Evolutionary conservation across 805 yeast species (phyloP).

Genomic region (Yarrowia osloensis): DNA sequence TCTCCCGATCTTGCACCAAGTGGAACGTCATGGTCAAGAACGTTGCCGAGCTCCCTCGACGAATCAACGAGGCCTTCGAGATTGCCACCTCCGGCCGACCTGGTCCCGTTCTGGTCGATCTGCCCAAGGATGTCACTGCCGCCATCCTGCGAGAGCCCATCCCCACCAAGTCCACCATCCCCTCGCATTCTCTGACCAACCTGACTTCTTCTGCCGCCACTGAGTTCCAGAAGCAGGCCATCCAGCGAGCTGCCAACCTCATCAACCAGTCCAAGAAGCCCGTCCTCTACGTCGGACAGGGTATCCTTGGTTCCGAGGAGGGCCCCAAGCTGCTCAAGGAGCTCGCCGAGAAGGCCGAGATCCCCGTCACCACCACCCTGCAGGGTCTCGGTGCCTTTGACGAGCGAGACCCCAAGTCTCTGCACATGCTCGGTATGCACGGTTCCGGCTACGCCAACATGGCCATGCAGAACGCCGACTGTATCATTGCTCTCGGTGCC

Average conservation of each 20-base stretch:
- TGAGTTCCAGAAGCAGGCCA: conserved; percentile 72
- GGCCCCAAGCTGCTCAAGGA: conserved; percentile 80
- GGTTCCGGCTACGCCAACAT: conserved; percentile 93
- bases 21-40: conserved; percentile 99
- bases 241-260: conserved; percentile 73
- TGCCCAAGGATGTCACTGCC: conserved; percentile 98
- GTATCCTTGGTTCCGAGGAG: conserved; percentile 74
- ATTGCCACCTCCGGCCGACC: conserved; percentile 96
- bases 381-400: conserved; percentile 95
- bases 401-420: conserved; percentile 83
- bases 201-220: conserved; percentile 70
- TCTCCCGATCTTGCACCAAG: conserved; percentile 94
- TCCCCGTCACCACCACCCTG: conserved; percentile 94
- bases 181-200: conserved; percentile 61
- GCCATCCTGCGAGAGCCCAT: conserved; percentile 83
- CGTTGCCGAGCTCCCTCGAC: conserved; percentile 89
- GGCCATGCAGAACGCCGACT: conserved; percentile 91
- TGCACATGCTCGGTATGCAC: conserved; percentile 99
- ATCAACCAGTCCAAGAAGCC: conserved; percentile 85
- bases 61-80: conserved; percentile 97
- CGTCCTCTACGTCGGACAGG: conserved; percentile 87
- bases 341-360: conserved; percentile 84
- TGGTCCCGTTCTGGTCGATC: conserved; percentile 96
- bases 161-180: conserved; percentile 78
- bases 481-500: conserved; percentile 93